Conservation (phyloP, 768 basidiomycete species). For the Leccinum rimulosum region DNA sequence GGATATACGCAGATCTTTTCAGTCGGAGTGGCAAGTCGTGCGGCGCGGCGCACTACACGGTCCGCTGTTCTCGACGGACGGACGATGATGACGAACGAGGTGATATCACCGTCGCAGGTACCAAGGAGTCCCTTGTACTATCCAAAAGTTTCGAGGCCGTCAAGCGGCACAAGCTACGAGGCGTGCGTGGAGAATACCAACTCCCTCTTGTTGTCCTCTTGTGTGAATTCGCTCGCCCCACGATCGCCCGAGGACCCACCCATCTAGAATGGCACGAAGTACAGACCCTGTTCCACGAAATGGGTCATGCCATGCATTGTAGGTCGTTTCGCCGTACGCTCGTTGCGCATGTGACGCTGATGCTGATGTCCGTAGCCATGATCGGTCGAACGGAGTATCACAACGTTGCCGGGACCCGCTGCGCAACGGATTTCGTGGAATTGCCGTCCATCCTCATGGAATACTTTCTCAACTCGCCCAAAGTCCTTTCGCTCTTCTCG, state of each 20-base stretch:
- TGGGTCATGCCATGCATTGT: constrained; percentile 99
- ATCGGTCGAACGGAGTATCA: constrained; percentile 96
- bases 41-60: constrained; percentile 97
- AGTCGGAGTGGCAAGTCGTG: constrained; percentile 79
- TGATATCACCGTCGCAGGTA: constrained; percentile 48
- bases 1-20: constrained; percentile 94
- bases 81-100: constrained; percentile 84
- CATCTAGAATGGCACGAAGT: constrained; percentile 91
- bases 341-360: constrained; percentile 1
- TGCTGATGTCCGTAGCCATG: constrained; percentile 66
- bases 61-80: constrained; percentile 87
- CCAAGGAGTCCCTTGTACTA: constrained; percentile 41
- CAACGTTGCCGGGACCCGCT: constrained; percentile 96
- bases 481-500: constrained; percentile 74
- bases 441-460: constrained; percentile 99
- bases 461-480: constrained; percentile 85
- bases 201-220: constrained; percentile 89
- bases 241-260: constrained; percentile 60
- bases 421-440: constrained; percentile 98
- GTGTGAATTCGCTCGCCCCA: constrained; percentile 78
- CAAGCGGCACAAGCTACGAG: constrained; percentile 57
- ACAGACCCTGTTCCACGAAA: constrained; percentile 93
- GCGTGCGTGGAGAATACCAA: constrained; percentile 72
- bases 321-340: constrained; percentile 35
- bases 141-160: constrained; percentile 64